Evolutionary conservation across 257 asterid genomes (phyloP).

Genomic region (Solanum paucissectum): DNA sequence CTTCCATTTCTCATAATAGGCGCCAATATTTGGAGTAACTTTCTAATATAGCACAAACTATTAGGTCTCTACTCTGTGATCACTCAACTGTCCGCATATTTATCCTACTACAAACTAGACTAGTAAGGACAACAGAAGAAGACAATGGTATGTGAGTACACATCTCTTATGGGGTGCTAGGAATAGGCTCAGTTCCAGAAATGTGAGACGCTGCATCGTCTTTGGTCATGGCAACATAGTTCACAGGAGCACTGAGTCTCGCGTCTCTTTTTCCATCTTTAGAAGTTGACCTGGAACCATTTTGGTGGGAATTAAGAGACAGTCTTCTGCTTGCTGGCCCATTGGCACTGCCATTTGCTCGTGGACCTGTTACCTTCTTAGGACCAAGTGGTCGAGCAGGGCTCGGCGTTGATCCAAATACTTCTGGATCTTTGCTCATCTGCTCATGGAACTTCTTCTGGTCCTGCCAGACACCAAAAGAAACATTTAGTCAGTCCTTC

Average conservation of each 20-base stretch:
- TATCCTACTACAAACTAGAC: conserved; percentile 21
- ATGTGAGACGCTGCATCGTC: conserved; percentile 43
- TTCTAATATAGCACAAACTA: conserved; percentile 1
- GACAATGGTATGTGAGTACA: conserved; percentile 1
- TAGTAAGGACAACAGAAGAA: conserved; percentile 2
- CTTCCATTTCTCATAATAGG: background rate
- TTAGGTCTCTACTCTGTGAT: background rate
- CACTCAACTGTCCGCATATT: background rate
- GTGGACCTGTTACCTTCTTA: conserved; percentile 63
- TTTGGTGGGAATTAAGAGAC: conserved; percentile 72
- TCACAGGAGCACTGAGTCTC: conserved; percentile 58
- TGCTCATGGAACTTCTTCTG: conserved; percentile 70
- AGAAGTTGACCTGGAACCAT: conserved; percentile 65
- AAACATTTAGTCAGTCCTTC: background rate
- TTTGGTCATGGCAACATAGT: conserved; percentile 68
- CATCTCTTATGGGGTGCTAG: conserved; percentile 22
- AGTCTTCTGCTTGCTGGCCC: conserved; percentile 63
- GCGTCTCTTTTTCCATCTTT: conserved; percentile 71
- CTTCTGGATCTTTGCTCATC: conserved; percentile 53
- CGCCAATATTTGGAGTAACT: background rate
- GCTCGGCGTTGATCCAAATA: conserved; percentile 70
- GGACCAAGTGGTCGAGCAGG: conserved; percentile 64
- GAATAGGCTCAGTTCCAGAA: conserved; percentile 23
- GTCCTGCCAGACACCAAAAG: conserved; percentile 32
- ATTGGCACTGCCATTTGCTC: conserved; percentile 62